Percentiles rank a stretch among this genome's conserved stretches.
phyloP scores from a whole-genome alignment of 192 early-diverging fungal genomes.

The Coemansia sp. region DNA sequence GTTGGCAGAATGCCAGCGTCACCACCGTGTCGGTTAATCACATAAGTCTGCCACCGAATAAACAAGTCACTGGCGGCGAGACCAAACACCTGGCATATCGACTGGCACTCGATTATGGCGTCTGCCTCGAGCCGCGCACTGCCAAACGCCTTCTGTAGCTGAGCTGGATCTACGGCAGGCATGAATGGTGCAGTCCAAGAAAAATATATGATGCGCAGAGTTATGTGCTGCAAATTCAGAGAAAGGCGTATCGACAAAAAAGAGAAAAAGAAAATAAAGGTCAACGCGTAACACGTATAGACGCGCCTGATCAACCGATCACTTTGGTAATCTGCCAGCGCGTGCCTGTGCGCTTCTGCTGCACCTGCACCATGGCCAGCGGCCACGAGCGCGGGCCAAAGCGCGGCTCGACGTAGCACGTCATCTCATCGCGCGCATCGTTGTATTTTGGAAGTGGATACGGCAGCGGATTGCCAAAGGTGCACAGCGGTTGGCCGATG shows the following conservation, averaged over 20 bases:
- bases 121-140: constrained; percentile 37
- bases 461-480: constrained; percentile 71
- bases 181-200: constrained; percentile 6
- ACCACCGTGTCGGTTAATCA: constrained; percentile 48
- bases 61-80: constrained; percentile 43
- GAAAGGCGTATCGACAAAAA: constrained; percentile 1
- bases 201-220: background rate
- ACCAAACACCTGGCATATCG: constrained; percentile 45
- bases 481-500: constrained; percentile 71
- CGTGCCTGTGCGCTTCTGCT: constrained; percentile 61
- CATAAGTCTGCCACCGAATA: constrained; percentile 49
- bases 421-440: constrained; percentile 58
- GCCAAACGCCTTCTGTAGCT: constrained; percentile 41
- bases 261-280: background rate
- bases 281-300: constrained; percentile 6
- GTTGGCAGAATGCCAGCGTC: constrained; percentile 34
- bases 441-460: constrained; percentile 75
- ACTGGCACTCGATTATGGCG: constrained; percentile 40
- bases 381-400: constrained; percentile 74
- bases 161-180: constrained; percentile 20
- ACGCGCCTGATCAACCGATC: constrained; percentile 30
- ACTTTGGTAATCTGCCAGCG: constrained; percentile 63
- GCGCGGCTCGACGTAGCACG: constrained; percentile 62
- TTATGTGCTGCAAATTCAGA: background rate
- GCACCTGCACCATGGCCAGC: constrained; percentile 65